Base-by-base conservation (phyloP, 345 rosid species). In the Gossypium herbaceum region DNA sequence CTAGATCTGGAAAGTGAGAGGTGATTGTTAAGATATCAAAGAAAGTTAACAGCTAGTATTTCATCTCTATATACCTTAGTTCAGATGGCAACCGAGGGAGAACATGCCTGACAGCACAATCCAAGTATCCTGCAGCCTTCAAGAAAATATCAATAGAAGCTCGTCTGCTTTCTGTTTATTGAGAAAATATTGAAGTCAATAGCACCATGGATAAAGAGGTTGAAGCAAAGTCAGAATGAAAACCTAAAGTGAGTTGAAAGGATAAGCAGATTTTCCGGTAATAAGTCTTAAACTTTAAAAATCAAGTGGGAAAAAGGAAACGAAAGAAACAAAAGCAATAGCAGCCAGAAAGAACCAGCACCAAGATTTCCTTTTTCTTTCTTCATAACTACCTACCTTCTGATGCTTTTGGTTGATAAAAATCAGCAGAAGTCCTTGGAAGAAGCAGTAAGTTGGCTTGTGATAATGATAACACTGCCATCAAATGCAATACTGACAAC, bases 121-220 rank as follows among this genome's bases (percentile, higher is more conserved):
- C 99, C 81, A 96, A 82, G 81, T 89, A 90, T 78, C 99, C 99
- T 51, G 97, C 97, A 66, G 99, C 99, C 87, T 89, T 93, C 84
- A 96, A 83, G 90, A 96, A 93, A 82, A 92, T 88, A 74, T 96
- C 97, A 71, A 96, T 64, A 0, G 97, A 86, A 48, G 93, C 88
- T 76, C 94, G 85, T 86, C 96, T 87, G 86, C 86, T 90, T 76
- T 93, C 99, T 96, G 76, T 69, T 77, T 76, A 71, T 60, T 39
- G 22, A 80, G 73, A 68, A 39, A 78, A 76, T 67, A 74, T 20
- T 17, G 16, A 20, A 73, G 13, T 60, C 57, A n/a, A 48, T 16
- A 73, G 8, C 19, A 24, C 2, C 55, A 29, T n/a, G 61, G 34
- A 70, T 43, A 75, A 25, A 29, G 12, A 11, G 47, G 41, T 44